Evolutionary conservation across 306 rosid genomes (phyloP), one percentile per base, ranked within the genome.

Genomic region (Adenanthera pavonina): DNA sequence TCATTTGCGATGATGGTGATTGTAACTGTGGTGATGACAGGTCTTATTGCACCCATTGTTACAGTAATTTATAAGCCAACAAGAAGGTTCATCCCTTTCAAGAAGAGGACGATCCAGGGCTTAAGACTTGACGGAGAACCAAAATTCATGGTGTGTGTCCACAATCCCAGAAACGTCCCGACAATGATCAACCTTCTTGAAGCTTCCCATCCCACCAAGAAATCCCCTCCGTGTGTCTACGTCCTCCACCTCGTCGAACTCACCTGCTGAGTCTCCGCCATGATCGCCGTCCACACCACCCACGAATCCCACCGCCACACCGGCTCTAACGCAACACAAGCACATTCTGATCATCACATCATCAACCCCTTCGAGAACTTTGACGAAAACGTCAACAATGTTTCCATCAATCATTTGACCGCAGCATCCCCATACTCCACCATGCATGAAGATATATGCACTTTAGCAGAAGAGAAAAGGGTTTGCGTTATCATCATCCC

Each of bases 391-490:
- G 87, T 85, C 3, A 82, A 81, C 5, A 78, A 62, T 40, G 91
- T 89, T 30, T 44, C 93, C 0, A 82, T 90, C 61, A 90, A 91
- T 16, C 95, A 97, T 9, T 85, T 91, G 35, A 92, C 95, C 0
- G 90, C 88, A 3, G 77, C 91, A 41, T 95, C 97, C 11, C 92
- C 97, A 0, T 95, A 95, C 89, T 80, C 97, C 1, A 90, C 93
- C 34, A 94, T 94, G 97, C 97, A 92, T 75, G 91, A 94, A 80
- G 97, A 92, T 83, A 91, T 95, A 85, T 86, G 92, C 85, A 80
- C 51, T 68, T 79, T 91, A 71, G 97, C 97, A 0, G 98, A 91
- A 68, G 98, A 95, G 53, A 91, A 90, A 74, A 88, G 97, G 4
- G 97, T 85, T 0, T 89, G 94, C 60, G 51, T 87, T 44, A 60